Percentiles rank a stretch among this genome's conserved stretches.
phyloP scores from a whole-genome alignment of 495 filamentous ascomycete species.

The Hypoxylon lenormandii region DNA sequence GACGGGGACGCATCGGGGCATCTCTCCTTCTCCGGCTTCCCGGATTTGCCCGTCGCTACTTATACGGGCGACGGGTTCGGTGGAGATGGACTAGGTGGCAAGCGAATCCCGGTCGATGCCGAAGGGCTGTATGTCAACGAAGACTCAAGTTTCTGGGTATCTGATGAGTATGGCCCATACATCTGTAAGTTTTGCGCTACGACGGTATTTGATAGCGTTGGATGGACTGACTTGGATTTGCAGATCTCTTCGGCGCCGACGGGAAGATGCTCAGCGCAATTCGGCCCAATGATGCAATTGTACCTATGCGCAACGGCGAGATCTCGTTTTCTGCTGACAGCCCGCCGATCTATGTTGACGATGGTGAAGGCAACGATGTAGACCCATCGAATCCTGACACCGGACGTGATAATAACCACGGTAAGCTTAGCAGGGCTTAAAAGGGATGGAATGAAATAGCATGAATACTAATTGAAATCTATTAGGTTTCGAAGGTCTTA shows the following conservation, averaged over 20 bases:
- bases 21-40: conserved; percentile 69
- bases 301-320: conserved; percentile 74
- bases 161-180: conserved; percentile 84
- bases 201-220: neutral
- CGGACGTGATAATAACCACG: conserved; percentile 81
- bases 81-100: conserved; percentile 66
- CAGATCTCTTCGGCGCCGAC: conserved; percentile 65
- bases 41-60: conserved; percentile 72
- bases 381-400: conserved; percentile 67
- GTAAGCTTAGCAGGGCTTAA: conserved; percentile 33
- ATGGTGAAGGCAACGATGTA: conserved; percentile 51
- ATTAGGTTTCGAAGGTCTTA: conserved; percentile 74
- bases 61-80: conserved; percentile 83
- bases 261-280: conserved; percentile 76
- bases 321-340: conserved; percentile 57
- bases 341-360: conserved; percentile 68
- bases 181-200: conserved; percentile 56
- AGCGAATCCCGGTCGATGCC: conserved; percentile 72
- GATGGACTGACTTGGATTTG: neutral
- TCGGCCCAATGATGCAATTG: conserved; percentile 72
- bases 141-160: conserved; percentile 79
- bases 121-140: conserved; percentile 76
- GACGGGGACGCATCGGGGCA: conserved; percentile 71
- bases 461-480: neutral
- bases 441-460: neutral